These are phyloP conservation scores for Elymus sibiricus DNA, from an alignment of 176 grass and related monocot species.

Conservation along the genomic window DNA sequence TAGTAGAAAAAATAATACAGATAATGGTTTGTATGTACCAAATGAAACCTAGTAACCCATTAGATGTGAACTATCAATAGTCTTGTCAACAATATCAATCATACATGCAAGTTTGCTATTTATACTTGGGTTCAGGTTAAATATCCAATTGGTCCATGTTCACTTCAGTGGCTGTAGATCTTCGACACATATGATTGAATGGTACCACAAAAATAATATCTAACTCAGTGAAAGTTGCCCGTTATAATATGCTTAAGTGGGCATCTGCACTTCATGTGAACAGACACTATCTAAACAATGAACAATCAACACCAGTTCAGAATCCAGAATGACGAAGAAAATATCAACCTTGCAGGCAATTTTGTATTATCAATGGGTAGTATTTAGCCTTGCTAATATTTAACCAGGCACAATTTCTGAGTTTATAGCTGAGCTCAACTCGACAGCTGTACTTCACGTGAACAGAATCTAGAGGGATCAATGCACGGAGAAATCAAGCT, in stretches of 20 bases:
- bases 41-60: slow-evolving; percentile 5
- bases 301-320: neutral
- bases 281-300: neutral
- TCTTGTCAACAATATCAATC: neutral
- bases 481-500: neutral
- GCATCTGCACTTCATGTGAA: slow-evolving; percentile 6
- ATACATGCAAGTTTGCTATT: neutral
- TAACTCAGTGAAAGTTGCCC: neutral
- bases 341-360: neutral
- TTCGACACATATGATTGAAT: neutral
- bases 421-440: neutral
- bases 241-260: neutral
- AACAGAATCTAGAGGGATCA: neutral
- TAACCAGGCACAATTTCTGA: neutral
- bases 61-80: slow-evolving; percentile 14
- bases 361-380: neutral
- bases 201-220: neutral
- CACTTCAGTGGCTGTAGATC: neutral
- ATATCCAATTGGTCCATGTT: neutral
- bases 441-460: neutral
- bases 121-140: neutral
- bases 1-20: slow-evolving; percentile 1
- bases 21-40: neutral
- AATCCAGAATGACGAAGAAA: neutral
- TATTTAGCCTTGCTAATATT: neutral